Percentiles rank a stretch among this genome's conserved stretches.
phyloP scores from a whole-genome alignment of 2,329 filamentous ascomycete species.

The Tolypocladium tundrense region DNA sequence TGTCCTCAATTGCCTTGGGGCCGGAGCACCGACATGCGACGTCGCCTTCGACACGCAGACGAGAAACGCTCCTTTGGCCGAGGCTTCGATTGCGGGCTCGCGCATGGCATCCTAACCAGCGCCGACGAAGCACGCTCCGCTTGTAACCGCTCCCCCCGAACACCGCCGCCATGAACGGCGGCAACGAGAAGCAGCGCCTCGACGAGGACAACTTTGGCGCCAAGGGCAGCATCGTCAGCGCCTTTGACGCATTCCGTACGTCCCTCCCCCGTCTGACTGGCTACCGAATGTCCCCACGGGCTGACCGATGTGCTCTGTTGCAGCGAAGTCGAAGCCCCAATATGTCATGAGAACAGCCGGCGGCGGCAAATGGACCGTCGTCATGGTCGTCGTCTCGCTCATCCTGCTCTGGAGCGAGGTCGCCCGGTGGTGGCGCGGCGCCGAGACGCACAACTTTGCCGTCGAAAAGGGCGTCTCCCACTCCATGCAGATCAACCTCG shows the following conservation, averaged over 20 bases:
- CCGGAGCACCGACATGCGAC: background rate
- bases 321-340: conserved; percentile 91
- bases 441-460: conserved; percentile 79
- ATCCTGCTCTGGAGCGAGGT: conserved; percentile 72
- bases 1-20: background rate
- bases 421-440: conserved; percentile 70
- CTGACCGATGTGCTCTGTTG: background rate
- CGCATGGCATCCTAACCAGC: background rate
- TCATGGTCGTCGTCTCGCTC: conserved; percentile 64
- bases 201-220: conserved; percentile 75
- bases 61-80: background rate
- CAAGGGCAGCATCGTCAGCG: conserved; percentile 61
- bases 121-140: background rate
- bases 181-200: conserved; percentile 54
- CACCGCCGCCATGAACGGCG: conserved; percentile 60
- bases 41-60: background rate
- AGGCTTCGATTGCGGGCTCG: background rate
- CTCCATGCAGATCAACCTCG: conserved; percentile 86
- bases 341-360: conserved; percentile 77
- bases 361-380: conserved; percentile 89
- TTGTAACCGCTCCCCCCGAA: background rate
- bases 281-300: too few relatives aligned
- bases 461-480: conserved; percentile 88
- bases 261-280: conserved; percentile 3
- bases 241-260: conserved; percentile 96